These are phyloP conservation scores for Fusarium kyushuense DNA, from an alignment of 2,329 filamentous ascomycete genomes.

Conservation along the genomic window DNA sequence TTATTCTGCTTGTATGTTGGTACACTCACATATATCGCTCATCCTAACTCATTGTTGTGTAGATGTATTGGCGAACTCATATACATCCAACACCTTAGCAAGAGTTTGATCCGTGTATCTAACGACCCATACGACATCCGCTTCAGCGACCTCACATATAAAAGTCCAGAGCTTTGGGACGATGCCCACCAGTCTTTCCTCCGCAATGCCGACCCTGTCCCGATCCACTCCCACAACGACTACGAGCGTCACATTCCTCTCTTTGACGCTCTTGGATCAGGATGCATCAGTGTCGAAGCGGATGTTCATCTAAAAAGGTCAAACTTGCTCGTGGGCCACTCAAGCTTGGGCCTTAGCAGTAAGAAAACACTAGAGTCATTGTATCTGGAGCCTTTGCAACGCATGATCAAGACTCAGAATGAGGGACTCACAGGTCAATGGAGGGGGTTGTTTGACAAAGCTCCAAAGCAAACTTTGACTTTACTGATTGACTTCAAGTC, in stretches of 20 bases:
- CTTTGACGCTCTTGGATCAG: conserved; percentile 23
- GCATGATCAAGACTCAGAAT: conserved; percentile 20
- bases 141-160: conserved; percentile 8
- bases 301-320: conserved; percentile 3
- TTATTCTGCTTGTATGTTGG: conserved; percentile 4
- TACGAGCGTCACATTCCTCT: conserved; percentile 22
- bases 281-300: conserved; percentile 22
- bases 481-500: conserved; percentile 23
- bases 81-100: conserved; percentile 5
- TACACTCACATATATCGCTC: too few species aligned
- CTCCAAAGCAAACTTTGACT: conserved; percentile 2
- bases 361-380: neutral
- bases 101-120: neutral
- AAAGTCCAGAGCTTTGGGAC: conserved; percentile 27
- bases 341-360: neutral
- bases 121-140: conserved; percentile 31
- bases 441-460: conserved; percentile 8
- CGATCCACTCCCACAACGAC: conserved; percentile 25
- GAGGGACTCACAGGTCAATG: neutral
- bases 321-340: conserved; percentile 12
- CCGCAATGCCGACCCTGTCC: conserved; percentile 9
- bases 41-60: neutral
- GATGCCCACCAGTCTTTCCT: conserved; percentile 21
- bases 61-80: conserved; percentile 13
- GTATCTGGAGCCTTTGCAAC: conserved; percentile 16